A percentile compares a stretch with the other conserved stretches of the same genome.
These are phyloP conservation scores for Claviceps fusiformis DNA, from an alignment of 2,329 filamentous ascomycete genomes.

Conservation along the genomic window DNA sequence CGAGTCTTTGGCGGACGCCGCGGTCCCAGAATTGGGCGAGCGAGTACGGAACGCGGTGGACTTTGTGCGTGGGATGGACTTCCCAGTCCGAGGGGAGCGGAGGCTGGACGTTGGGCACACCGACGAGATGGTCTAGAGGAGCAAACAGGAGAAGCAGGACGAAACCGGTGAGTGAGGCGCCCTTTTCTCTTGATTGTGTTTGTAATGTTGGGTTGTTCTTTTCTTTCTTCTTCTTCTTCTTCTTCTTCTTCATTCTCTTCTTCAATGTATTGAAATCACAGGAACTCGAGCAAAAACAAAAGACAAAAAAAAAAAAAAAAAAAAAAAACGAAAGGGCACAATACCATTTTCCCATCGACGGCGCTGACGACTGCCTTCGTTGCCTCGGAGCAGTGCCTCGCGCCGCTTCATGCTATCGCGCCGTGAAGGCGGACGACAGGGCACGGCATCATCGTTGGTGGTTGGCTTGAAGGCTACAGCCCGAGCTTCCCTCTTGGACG, in stretches of 20 bases:
- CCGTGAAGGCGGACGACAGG: conserved; percentile 17
- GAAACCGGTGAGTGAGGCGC: not conserved
- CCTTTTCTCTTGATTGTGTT: too few species aligned
- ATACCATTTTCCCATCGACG: conserved; percentile 90
- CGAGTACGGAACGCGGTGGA: conserved; percentile 74
- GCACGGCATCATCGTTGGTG: too few species aligned
- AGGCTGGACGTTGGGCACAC: conserved; percentile 75
- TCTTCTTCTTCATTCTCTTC: too few species aligned
- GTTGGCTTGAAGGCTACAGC: too few species aligned
- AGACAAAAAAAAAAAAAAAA: not conserved
- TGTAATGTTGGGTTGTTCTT: not conserved
- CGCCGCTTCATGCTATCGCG: conserved; percentile 47
- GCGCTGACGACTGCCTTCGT: conserved; percentile 75
- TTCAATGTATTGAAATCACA: too few species aligned
- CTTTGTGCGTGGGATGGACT: conserved; percentile 65
- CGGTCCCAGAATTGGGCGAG: conserved; percentile 74
- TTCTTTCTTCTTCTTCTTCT: not conserved
- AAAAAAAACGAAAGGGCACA: not conserved
- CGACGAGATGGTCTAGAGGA: conserved; percentile 63
- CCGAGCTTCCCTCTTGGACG: not conserved
- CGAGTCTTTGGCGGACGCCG: conserved; percentile 34
- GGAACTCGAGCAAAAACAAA: too few species aligned
- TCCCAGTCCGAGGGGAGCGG: conserved; percentile 75
- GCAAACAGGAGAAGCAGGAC: not conserved
- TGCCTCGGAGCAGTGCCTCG: conserved; percentile 72